Evolutionary conservation across 768 basidiomycete species (phyloP).

Genomic region (Suillus discolor): DNA sequence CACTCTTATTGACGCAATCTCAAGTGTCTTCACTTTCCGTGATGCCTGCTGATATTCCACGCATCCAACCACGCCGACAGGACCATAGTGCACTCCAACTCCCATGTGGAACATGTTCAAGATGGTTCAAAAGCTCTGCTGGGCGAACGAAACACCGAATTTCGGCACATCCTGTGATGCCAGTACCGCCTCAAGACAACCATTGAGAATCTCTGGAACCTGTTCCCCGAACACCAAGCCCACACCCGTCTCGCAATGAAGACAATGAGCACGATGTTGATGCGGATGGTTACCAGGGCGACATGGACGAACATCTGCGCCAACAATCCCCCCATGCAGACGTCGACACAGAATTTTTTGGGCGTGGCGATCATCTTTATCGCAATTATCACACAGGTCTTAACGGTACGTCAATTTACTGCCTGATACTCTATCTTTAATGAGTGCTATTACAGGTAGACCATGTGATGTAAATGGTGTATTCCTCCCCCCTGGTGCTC

Average conservation of each 20-base stretch:
- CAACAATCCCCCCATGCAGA: neutral
- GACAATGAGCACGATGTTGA: neutral
- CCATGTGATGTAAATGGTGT: neutral
- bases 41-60: neutral
- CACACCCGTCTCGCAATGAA: neutral
- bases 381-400: neutral
- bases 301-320: neutral
- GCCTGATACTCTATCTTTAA: neutral
- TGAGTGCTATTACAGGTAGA: neutral
- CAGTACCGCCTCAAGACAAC: neutral
- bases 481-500: neutral
- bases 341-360: neutral
- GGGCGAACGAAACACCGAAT: neutral
- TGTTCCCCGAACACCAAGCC: neutral
- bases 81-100: neutral
- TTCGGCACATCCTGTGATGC: neutral
- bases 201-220: neutral
- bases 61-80: neutral
- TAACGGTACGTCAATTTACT: neutral
- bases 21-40: neutral
- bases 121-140: neutral
- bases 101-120: neutral
- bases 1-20: neutral
- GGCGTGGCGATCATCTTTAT: neutral
- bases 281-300: neutral